Conservation (phyloP, 768 basidiomycete genomes). For the Hygrocybe punicea region DNA sequence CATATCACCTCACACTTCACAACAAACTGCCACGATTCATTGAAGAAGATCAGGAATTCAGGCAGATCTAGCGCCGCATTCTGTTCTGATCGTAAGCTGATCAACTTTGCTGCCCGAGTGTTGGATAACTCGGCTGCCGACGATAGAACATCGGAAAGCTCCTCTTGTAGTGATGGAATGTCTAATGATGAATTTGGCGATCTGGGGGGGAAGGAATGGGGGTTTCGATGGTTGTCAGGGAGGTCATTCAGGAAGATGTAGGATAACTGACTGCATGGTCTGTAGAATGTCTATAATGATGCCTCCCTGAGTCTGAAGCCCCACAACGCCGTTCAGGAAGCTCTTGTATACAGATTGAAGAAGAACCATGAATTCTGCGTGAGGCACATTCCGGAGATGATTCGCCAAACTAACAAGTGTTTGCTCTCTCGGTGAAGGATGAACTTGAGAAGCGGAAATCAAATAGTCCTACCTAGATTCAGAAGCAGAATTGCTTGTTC, state of each 20-base stretch:
- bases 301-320: conserved; percentile 57
- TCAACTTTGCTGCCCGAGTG: conserved; percentile 73
- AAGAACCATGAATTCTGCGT: conserved; percentile 63
- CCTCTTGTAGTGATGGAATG: conserved; percentile 52
- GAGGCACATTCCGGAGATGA: conserved; percentile 63
- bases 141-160: conserved; percentile 71
- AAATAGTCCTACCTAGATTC: background rate
- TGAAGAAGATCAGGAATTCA: conserved; percentile 79
- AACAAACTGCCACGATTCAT: conserved; percentile 86
- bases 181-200: conserved; percentile 36
- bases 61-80: conserved; percentile 68
- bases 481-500: background rate
- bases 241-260: background rate
- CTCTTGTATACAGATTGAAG: conserved; percentile 57
- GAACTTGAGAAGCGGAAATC: conserved; percentile 2
- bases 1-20: conserved; percentile 82
- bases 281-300: conserved; percentile 60
- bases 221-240: conserved; percentile 4
- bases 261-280: conserved; percentile 33
- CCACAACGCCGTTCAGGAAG: conserved; percentile 63
- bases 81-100: conserved; percentile 72
- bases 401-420: conserved; percentile 43
- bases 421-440: background rate
- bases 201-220: too few relatives aligned
- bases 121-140: conserved; percentile 85